Evolutionary conservation across 257 asterid genomes (phyloP).

Genomic region (Nicotiana benthamiana): DNA sequence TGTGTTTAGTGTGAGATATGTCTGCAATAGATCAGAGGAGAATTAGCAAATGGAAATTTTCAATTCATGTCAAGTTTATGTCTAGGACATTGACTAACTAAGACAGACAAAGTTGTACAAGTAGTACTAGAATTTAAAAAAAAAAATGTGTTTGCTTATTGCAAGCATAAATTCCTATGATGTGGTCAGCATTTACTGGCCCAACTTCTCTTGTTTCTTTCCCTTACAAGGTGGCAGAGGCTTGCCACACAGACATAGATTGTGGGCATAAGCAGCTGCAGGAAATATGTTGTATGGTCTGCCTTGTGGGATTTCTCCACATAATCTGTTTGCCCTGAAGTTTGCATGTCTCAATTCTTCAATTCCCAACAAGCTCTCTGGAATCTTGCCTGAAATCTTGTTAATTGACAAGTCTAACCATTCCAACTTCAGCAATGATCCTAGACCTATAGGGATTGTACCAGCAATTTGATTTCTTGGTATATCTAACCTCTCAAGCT

Average conservation of each 20-base stretch:
- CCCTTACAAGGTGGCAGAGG: conserved; percentile 73
- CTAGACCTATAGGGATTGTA: conserved; percentile 61
- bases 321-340: conserved; percentile 67
- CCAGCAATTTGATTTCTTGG: conserved; percentile 74
- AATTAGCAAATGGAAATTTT: background rate
- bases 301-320: conserved; percentile 87
- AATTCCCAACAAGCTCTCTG: conserved; percentile 51
- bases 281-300: conserved; percentile 63
- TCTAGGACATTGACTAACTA: conserved; percentile 5
- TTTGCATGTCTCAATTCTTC: conserved; percentile 51
- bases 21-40: background rate
- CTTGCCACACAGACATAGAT: conserved; percentile 76
- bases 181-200: conserved; percentile 73
- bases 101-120: conserved; percentile 1
- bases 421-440: conserved; percentile 47
- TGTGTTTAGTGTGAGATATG: background rate
- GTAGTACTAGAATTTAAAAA: conserved; percentile 8
- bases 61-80: conserved; percentile 5
- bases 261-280: conserved; percentile 65
- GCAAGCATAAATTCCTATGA: conserved; percentile 26
- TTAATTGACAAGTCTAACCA: conserved; percentile 82
- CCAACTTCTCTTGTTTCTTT: conserved; percentile 21
- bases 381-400: conserved; percentile 50
- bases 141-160: conserved; percentile 24
- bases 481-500: conserved; percentile 50